A percentile compares a stretch with the other conserved stretches of the same genome.
These are phyloP conservation scores for Salvia hispanica DNA, from an alignment of 257 asterid species.

Conservation along the genomic window DNA sequence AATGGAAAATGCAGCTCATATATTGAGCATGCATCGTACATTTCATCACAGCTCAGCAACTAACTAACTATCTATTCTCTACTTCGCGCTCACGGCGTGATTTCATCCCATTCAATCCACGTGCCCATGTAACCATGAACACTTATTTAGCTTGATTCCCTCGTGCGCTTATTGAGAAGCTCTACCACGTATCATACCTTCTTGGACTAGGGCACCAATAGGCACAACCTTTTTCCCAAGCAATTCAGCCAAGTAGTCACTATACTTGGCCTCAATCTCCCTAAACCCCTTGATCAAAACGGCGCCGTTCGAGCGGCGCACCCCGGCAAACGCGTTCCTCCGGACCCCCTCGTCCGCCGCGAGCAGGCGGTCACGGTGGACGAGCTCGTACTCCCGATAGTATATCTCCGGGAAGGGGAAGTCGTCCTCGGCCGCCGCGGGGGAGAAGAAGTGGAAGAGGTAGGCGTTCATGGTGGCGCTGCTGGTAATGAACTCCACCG, in stretches of 20 bases:
- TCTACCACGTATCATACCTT: too few relatives aligned
- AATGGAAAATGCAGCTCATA: too few relatives aligned
- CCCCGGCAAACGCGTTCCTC: constrained; percentile 22
- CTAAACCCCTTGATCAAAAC: constrained; percentile 44
- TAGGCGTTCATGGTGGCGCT: constrained; percentile 41
- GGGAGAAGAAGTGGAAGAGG: constrained; percentile 28
- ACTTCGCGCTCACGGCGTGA: too few relatives aligned
- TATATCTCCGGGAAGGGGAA: constrained; percentile 33
- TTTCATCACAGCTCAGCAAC: too few relatives aligned
- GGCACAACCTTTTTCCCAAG: constrained; percentile 37
- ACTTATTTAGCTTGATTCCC: too few relatives aligned
- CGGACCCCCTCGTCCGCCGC: background rate
- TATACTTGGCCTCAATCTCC: constrained; percentile 44
- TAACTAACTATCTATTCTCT: too few relatives aligned
- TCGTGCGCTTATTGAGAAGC: too few relatives aligned
- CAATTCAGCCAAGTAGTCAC: constrained; percentile 27
- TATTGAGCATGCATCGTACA: too few relatives aligned
- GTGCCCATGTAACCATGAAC: too few relatives aligned
- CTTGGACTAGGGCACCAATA: constrained; percentile 49
- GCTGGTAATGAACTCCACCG: constrained; percentile 45
- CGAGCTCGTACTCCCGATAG: constrained; percentile 29
- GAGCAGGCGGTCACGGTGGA: constrained; percentile 23
- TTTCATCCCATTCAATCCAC: too few relatives aligned
- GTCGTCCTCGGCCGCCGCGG: background rate
- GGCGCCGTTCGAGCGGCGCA: constrained; percentile 26